phyloP scores from a whole-genome alignment of 1,284 basidiomycete species.

The Wallemia hederae region DNA sequence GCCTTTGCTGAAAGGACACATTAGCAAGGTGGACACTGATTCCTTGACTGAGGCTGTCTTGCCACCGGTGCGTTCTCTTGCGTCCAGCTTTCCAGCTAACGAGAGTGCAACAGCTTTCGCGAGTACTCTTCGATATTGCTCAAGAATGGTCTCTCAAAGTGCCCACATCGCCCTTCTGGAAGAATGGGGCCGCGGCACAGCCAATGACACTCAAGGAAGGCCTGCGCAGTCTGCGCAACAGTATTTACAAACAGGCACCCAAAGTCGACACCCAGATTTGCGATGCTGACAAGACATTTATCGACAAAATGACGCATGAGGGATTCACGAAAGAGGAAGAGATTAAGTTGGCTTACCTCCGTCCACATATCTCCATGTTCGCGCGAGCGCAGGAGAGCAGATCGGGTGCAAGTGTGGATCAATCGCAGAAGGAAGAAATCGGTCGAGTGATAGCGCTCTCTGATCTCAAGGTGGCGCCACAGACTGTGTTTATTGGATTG shows the following conservation, averaged over 20 bases:
- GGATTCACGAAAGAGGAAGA: conserved; percentile 57
- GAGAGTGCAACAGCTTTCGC: conserved; percentile 29
- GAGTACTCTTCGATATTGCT: conserved; percentile 56
- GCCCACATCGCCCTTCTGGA: conserved; percentile 48
- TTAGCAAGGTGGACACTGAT: conserved; percentile 43
- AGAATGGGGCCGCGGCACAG: conserved; percentile 20
- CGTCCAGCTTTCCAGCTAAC: neutral
- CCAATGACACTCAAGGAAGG: conserved; percentile 23
- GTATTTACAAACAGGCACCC: neutral
- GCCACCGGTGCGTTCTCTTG: conserved; percentile 29
- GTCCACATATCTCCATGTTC: neutral
- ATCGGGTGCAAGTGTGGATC: neutral
- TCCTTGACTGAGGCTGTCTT: conserved; percentile 44
- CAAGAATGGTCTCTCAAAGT: conserved; percentile 61
- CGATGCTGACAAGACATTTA: conserved; percentile 29
- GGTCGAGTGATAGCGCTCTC: conserved; percentile 19
- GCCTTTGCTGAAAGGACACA: conserved; percentile 56
- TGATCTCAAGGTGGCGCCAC: conserved; percentile 67
- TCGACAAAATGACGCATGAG: conserved; percentile 41
- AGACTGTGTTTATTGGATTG: conserved; percentile 65
- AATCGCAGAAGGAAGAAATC: neutral
- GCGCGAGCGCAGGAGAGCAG: neutral
- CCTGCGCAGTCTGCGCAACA: conserved; percentile 29
- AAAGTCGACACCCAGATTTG: neutral
- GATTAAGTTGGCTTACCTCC: conserved; percentile 26